Percentiles rank a stretch among this genome's conserved stretches.
phyloP scores from a whole-genome alignment of 2,329 filamentous ascomycete genomes.

The Trichoderma guizhouense region DNA sequence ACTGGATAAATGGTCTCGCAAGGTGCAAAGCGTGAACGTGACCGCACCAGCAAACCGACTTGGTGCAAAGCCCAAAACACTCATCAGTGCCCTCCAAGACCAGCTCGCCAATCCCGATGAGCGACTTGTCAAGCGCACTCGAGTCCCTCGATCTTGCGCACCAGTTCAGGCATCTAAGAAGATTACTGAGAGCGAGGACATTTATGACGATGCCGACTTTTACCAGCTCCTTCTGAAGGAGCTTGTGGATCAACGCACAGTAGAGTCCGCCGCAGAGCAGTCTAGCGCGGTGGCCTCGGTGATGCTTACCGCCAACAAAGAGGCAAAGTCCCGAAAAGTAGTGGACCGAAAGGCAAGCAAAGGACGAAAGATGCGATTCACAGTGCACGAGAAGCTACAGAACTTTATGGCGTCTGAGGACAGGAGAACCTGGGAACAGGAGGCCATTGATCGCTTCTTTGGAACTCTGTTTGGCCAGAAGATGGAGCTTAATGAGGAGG shows the following conservation, averaged over 20 bases:
- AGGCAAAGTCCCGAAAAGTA: constrained; percentile 75
- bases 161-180: constrained; percentile 62
- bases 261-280: constrained; percentile 56
- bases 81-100: constrained; percentile 65
- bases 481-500: constrained; percentile 60
- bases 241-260: constrained; percentile 82
- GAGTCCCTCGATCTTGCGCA: constrained; percentile 71
- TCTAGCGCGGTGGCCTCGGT: constrained; percentile 49
- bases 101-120: constrained; percentile 63
- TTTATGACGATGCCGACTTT: constrained; percentile 94
- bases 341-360: constrained; percentile 95
- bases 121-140: constrained; percentile 65
- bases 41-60: constrained; percentile 26
- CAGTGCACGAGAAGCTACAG: constrained; percentile 93
- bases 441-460: constrained; percentile 75
- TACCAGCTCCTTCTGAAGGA: constrained; percentile 92
- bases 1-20: constrained; percentile 87
- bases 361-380: constrained; percentile 89
- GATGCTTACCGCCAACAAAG: constrained; percentile 66
- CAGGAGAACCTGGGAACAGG: constrained; percentile 72
- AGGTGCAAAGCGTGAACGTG: constrained; percentile 52
- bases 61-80: constrained; percentile 36
- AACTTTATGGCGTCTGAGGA: constrained; percentile 97
- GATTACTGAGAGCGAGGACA: constrained; percentile 54
- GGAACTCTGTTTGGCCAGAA: constrained; percentile 71